Conservation (phyloP, 164 flowering plant genomes). For the Annona cherimola region DNA sequence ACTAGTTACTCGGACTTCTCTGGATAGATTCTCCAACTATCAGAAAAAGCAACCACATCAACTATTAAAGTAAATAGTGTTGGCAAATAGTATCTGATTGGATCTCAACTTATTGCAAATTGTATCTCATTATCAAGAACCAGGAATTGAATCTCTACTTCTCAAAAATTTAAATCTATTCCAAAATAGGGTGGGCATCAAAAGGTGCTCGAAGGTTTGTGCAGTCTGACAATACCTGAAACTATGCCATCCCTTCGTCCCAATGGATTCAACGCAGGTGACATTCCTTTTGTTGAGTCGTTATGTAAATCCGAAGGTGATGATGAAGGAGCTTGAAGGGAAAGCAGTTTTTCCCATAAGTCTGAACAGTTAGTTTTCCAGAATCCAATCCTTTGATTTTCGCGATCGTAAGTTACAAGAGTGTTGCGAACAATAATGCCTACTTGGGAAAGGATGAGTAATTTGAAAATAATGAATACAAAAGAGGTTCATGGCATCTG, state of each 20-base stretch:
- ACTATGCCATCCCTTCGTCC: constrained; percentile 13
- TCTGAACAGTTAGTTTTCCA: constrained; percentile 97
- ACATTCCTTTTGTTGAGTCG: constrained; percentile 26
- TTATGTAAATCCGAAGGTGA: constrained; percentile 26
- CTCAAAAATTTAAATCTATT: too few species aligned
- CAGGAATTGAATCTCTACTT: too few species aligned
- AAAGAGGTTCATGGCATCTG: too few species aligned
- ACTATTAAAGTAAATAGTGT: too few species aligned
- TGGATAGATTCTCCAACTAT: too few species aligned
- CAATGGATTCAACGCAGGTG: constrained; percentile 46
- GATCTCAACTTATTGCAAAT: too few species aligned
- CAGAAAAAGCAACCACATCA: too few species aligned
- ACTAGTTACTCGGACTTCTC: too few species aligned
- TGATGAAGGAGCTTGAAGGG: constrained; percentile 39
- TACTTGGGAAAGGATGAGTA: constrained; percentile 14
- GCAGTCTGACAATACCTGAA: constrained; percentile 3
- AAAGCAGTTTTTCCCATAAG: constrained; percentile 67
- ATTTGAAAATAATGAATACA: background rate
- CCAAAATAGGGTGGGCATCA: too few species aligned
- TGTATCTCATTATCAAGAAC: too few species aligned
- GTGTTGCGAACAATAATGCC: constrained; percentile 96
- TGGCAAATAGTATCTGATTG: too few species aligned
- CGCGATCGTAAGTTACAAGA: constrained; percentile 90
- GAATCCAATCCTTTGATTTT: constrained; percentile 73
- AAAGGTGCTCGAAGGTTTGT: too few species aligned